Evolutionary conservation across 768 basidiomycete species (phyloP).

Genomic region (Boletus vinaceobasis): DNA sequence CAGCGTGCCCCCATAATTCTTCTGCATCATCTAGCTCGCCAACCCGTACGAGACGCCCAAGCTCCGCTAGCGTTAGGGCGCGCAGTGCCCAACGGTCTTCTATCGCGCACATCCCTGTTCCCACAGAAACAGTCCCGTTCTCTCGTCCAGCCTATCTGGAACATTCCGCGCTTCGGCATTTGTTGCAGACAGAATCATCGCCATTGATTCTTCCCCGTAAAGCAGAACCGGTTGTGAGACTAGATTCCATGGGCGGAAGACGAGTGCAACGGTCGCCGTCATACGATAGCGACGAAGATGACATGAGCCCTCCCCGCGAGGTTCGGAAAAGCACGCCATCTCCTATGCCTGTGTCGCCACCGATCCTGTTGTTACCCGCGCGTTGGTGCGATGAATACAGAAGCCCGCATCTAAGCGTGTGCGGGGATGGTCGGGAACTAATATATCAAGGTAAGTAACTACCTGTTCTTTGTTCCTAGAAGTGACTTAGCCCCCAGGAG

Average conservation of each 20-base stretch:
- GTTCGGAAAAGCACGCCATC: conserved; percentile 26
- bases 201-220: conserved; percentile 39
- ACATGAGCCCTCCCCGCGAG: conserved; percentile 49
- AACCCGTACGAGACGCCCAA: conserved; percentile 46
- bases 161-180: conserved; percentile 67
- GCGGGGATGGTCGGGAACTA: conserved; percentile 69
- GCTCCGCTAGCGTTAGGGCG: conserved; percentile 33
- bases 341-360: conserved; percentile 26
- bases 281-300: conserved; percentile 69
- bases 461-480: background rate
- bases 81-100: conserved; percentile 24
- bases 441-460: conserved; percentile 57
- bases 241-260: conserved; percentile 19
- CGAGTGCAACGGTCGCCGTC: conserved; percentile 37
- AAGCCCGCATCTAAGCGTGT: conserved; percentile 55
- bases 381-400: conserved; percentile 76
- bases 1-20: conserved; percentile 36
- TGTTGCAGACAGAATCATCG: conserved; percentile 53
- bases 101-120: conserved; percentile 29
- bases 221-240: conserved; percentile 27
- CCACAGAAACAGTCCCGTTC: conserved; percentile 41
- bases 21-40: conserved; percentile 43
- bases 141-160: conserved; percentile 73
- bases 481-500: conserved; percentile 35
- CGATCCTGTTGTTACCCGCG: conserved; percentile 61